Percentiles rank a stretch among this genome's conserved stretches.
phyloP scores from a whole-genome alignment of 306 rosid genomes.

The Pterocarpus santalinus region DNA sequence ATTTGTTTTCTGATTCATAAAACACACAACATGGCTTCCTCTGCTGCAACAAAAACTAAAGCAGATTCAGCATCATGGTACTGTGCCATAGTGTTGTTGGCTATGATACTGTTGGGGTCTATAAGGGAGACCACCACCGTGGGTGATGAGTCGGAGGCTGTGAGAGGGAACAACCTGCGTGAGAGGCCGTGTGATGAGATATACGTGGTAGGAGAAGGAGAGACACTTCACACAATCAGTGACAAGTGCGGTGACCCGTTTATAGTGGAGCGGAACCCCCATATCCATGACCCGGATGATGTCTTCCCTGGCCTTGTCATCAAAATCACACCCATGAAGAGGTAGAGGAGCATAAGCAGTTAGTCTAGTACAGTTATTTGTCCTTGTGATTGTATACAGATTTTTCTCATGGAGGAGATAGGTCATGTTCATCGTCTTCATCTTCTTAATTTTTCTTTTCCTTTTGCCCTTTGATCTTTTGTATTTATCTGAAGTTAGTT shows the following conservation, averaged over 20 bases:
- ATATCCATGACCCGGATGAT: slow-evolving; percentile 90
- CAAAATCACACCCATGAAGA: slow-evolving; percentile 56
- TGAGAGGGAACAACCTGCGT: slow-evolving; percentile 56
- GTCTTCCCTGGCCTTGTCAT: slow-evolving; percentile 89
- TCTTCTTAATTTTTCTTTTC: too few relatives aligned
- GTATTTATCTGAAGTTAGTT: not conserved
- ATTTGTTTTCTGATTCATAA: not conserved
- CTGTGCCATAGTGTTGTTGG: slow-evolving; percentile 57
- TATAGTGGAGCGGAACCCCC: slow-evolving; percentile 87
- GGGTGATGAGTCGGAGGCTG: not conserved
- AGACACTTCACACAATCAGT: slow-evolving; percentile 81
- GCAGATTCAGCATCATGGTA: slow-evolving; percentile 70
- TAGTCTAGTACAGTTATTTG: too few relatives aligned
- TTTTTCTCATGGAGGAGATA: too few relatives aligned
- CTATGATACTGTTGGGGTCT: slow-evolving; percentile 65
- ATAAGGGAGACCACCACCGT: slow-evolving; percentile 49
- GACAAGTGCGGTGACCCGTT: slow-evolving; percentile 84
- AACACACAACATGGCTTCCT: slow-evolving; percentile 38
- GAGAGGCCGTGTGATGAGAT: slow-evolving; percentile 59
- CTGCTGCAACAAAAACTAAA: not conserved
- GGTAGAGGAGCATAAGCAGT: too few relatives aligned
- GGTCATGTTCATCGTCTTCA: too few relatives aligned
- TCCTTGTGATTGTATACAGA: too few relatives aligned
- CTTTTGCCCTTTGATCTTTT: not conserved
- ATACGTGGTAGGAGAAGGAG: slow-evolving; percentile 79